These are phyloP conservation scores for Penicillium lividum DNA, from an alignment of 495 filamentous ascomycete genomes.

Conservation along the genomic window DNA sequence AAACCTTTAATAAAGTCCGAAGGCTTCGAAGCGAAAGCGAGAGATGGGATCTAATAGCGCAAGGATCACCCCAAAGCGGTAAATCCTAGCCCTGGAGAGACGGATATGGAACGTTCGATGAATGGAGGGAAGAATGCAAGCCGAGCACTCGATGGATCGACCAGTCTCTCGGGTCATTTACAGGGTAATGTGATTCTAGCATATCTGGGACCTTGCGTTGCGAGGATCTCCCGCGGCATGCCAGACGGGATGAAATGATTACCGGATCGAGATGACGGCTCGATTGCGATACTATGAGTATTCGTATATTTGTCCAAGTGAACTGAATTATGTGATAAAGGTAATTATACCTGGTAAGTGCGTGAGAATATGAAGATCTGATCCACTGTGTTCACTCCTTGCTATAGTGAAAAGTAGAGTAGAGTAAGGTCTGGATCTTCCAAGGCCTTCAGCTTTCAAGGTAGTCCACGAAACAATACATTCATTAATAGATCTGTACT, in stretches of 20 bases:
- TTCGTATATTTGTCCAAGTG: too few relatives aligned
- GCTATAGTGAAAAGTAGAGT: too few relatives aligned
- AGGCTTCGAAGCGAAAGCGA: neutral
- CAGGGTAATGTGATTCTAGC: neutral
- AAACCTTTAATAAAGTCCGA: too few relatives aligned
- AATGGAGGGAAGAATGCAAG: slow-evolving; percentile 26
- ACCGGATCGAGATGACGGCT: neutral
- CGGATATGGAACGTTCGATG: slow-evolving; percentile 19
- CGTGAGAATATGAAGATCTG: too few relatives aligned
- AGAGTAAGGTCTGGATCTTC: too few relatives aligned
- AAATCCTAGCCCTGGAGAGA: slow-evolving; percentile 1
- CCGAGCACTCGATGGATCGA: slow-evolving; percentile 6
- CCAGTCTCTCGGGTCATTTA: neutral
- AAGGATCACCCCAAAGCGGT: slow-evolving; percentile 13
- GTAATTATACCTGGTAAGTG: too few relatives aligned
- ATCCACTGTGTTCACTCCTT: too few relatives aligned
- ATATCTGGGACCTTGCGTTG: slow-evolving; percentile 6
- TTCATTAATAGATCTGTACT: neutral
- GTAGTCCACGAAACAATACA: neutral
- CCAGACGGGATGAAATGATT: neutral
- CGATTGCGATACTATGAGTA: too few relatives aligned
- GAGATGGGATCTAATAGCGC: slow-evolving; percentile 12
- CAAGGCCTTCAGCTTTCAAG: too few relatives aligned
- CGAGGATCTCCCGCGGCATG: neutral
- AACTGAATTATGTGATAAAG: too few relatives aligned